Evolutionary conservation across 225 moss, liverwort and hornwort genomes (phyloP), one percentile per base, ranked within the genome.

Genomic region (Anthoceros angustus): DNA sequence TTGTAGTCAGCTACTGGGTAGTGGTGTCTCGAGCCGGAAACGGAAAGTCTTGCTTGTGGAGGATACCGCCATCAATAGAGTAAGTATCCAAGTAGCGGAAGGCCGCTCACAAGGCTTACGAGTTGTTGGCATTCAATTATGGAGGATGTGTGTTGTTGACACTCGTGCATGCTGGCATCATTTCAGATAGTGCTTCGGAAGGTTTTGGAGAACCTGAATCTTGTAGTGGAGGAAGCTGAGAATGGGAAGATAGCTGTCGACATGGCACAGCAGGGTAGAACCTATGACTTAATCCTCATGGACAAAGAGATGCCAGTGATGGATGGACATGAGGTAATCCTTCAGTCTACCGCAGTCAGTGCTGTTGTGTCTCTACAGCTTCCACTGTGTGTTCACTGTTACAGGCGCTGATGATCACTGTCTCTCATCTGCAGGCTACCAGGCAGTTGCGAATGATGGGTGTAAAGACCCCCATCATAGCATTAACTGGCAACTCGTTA

Each of bases 271-370:
- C 77, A 88, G 75, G 86, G 87, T 24, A 74, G 76, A 21, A 73
- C 32, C 9, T 88, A 88, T 39, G 87, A 88, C 73, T 79, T 88
- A 38, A 83, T 88, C 43, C 81, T 88, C 0, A 88, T 88, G 87
- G 87, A 88, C 42, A 88, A 88, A 23, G 87, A 88, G 66, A 88
- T 88, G 87, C 87, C 87, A 9, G 87, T 88, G 24, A 88, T 88
- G 87, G 87, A 88, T 68, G 87, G 87, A 14, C 87, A 88, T 63
- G 83, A 88, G 72, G 69, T 69, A n/a, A 21, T 64, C 0, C 62
- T 63, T 11, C 45, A 11, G 12, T 16, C 45, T 11, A 11, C 45
- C 5, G 2, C 11, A 46, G 45, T 32, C 32, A 32, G 32, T 32
- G 32, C 32, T 32, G 2, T 46, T 9, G 25, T 20, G 20, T 63